Evolutionary conservation across 805 yeast genomes (phyloP).

Genomic region (Metschnikowia kofuensis): DNA sequence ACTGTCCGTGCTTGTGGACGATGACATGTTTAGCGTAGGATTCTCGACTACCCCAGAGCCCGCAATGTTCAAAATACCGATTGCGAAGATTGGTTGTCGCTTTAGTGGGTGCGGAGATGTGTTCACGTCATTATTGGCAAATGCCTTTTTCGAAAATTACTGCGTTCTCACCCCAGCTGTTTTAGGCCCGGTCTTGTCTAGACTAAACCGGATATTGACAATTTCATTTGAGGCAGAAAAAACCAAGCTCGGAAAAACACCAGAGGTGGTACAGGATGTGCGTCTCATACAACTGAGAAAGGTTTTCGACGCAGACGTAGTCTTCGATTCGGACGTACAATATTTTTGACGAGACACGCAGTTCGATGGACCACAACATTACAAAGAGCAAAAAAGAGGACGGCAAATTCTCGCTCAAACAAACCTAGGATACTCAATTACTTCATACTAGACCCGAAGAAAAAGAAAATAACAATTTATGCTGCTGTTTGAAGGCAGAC

Average conservation of each 20-base stretch:
- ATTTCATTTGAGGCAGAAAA: conserved; percentile 24
- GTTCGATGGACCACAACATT: no score
- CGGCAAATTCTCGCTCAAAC: no score
- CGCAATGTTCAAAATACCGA: conserved; percentile 34
- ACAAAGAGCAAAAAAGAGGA: no score
- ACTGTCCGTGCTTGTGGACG: conserved; percentile 49
- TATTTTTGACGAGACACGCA: neutral
- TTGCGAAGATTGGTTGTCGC: conserved; percentile 51
- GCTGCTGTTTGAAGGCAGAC: no score
- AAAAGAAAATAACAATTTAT: no score
- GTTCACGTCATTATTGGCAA: conserved; percentile 59
- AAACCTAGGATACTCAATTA: no score
- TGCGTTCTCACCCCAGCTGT: conserved; percentile 23
- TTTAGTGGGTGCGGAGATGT: conserved; percentile 79
- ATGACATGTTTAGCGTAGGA: conserved; percentile 42
- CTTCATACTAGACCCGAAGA: no score
- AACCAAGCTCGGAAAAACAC: conserved; percentile 13
- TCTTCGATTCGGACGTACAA: neutral
- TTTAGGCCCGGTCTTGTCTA: conserved; percentile 25
- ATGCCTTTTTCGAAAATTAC: conserved; percentile 37
- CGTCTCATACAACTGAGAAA: conserved; percentile 36
- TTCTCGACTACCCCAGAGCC: conserved; percentile 7
- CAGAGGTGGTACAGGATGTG: conserved; percentile 32
- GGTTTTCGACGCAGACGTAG: conserved; percentile 18
- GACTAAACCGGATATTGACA: conserved; percentile 28